Evolutionary conservation across 2,329 filamentous ascomycete species (phyloP), one percentile per base, ranked within the genome.

Genomic region (Aphanocladium album): DNA sequence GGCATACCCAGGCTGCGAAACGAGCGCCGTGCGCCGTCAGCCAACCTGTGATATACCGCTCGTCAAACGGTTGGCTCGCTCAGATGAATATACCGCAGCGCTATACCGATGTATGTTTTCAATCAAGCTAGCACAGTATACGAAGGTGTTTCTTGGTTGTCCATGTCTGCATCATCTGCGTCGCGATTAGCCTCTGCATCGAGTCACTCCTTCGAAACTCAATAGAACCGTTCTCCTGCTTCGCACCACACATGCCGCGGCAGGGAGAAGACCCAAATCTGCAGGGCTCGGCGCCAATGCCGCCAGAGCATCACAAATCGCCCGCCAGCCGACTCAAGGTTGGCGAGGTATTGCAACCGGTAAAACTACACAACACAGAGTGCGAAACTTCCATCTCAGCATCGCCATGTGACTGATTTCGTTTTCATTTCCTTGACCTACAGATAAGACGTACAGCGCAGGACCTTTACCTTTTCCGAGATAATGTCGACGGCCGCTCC

Each of bases 391-490:
- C 25, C 25, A 14, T 41, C n/a, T 27, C n/a, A 53, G 1, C 8
- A 33, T 25, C 19, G 21, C 19, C 23, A 37, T 35, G 49, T 47
- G 41, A 30, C 57, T 60, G 30, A 60, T 47, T 23, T n/a, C 17
- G 14, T 45, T 7, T 33, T n/a, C 25, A 4, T 52, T n/a, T 35
- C 43, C 14, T 27, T 17, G 8, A 33, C 17, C 25, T 55, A 5
- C 21, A 61, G 59, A 61, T 61, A 11, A 37, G 59, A 43, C 46
- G 53, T 43, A 61, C 59, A 46, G 52, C 53, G 7, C 59, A 61
- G 19, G 59, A 61, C 17, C 45, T 61, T 9, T 61, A 45, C 27
- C 30, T 35, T 14, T 61, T 61, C 35, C 51, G 14, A 33, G 59
- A 61, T 45, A 52, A 57, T 17, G 21, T 57, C n/a, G 45, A 21